Evolutionary conservation across 352 stramenopile species (phyloP).

Genomic region (Globisporangium orthogonon): DNA sequence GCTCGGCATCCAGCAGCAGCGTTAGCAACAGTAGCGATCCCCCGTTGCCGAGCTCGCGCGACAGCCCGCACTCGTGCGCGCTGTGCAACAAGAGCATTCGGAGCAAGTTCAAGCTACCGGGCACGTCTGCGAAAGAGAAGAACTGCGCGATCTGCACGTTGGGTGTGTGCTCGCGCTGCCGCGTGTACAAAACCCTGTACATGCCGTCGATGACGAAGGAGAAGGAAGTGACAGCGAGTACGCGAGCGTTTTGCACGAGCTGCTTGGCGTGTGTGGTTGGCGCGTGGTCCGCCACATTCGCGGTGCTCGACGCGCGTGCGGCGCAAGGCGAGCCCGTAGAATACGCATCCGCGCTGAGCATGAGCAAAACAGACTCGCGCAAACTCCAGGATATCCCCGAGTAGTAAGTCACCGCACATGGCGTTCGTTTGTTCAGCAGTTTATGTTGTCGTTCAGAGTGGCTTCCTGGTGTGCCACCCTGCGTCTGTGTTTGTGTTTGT

Average conservation of each 20-base stretch:
- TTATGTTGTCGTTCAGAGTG: no score
- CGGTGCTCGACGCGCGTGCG: slow-evolving; percentile 7
- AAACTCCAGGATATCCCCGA: background rate
- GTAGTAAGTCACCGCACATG: background rate
- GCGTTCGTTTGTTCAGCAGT: no score
- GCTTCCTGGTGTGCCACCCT: no score
- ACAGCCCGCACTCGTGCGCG: background rate
- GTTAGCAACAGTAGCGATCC: background rate
- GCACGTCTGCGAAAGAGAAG: slow-evolving; percentile 2
- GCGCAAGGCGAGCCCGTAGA: slow-evolving; percentile 2
- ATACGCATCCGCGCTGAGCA: slow-evolving; percentile 22
- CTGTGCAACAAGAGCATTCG: background rate
- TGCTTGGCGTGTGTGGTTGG: slow-evolving; percentile 18
- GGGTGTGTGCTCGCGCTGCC: slow-evolving; percentile 17
- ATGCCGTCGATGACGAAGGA: slow-evolving; percentile 13
- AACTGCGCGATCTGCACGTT: slow-evolving; percentile 3
- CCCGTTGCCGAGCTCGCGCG: background rate
- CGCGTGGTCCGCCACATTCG: slow-evolving; percentile 11
- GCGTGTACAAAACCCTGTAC: slow-evolving; percentile 16
- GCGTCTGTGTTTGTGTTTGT: no score
- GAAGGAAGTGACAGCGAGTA: slow-evolving; percentile 15
- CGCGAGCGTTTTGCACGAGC: slow-evolving; percentile 21
- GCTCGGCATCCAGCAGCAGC: no score
- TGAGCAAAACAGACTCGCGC: background rate
- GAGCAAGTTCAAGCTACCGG: background rate